These are phyloP conservation scores for Myxozyma lipomycoides DNA, from an alignment of 805 yeast genomes.

Conservation along the genomic window DNA sequence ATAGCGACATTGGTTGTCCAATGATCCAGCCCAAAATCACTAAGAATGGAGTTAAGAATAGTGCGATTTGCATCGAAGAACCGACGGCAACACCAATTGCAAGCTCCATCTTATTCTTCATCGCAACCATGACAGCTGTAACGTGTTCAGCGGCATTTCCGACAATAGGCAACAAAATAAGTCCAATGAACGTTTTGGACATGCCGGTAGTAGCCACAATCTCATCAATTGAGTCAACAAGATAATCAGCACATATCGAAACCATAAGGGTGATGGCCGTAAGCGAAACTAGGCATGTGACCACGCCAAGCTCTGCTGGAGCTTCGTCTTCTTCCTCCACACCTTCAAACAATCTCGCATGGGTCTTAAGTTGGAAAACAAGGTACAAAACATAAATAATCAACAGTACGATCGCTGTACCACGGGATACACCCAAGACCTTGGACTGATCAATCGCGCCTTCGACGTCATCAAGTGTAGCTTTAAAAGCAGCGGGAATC, in stretches of 20 bases:
- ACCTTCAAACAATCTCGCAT: constrained; percentile 36
- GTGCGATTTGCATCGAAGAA: constrained; percentile 88
- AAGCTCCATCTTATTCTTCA: constrained; percentile 94
- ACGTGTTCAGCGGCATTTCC: constrained; percentile 99
- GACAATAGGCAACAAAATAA: constrained; percentile 90
- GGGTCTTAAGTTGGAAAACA: constrained; percentile 85
- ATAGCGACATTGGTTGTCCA: constrained; percentile 87
- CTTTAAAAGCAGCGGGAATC: constrained; percentile 95
- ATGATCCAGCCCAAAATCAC: constrained; percentile 91
- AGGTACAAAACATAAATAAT: constrained; percentile 73
- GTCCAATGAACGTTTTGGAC: constrained; percentile 91
- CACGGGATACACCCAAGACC: constrained; percentile 75
- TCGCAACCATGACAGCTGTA: constrained; percentile 91
- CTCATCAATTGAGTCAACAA: constrained; percentile 90
- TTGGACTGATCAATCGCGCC: constrained; percentile 41
- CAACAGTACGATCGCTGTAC: constrained; percentile 76
- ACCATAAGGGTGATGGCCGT: constrained; percentile 69
- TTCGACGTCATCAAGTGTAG: constrained; percentile 54
- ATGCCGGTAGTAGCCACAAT: constrained; percentile 80
- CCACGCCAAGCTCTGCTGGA: constrained; percentile 44
- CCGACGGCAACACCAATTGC: constrained; percentile 98
- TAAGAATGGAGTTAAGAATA: constrained; percentile 92
- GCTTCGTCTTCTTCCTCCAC: constrained; percentile 36
- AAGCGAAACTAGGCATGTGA: constrained; percentile 46
- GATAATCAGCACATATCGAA: constrained; percentile 85